Evolutionary conservation across 192 early-diverging fungal genomes (phyloP).

Genomic region (Coemansia reversa): DNA sequence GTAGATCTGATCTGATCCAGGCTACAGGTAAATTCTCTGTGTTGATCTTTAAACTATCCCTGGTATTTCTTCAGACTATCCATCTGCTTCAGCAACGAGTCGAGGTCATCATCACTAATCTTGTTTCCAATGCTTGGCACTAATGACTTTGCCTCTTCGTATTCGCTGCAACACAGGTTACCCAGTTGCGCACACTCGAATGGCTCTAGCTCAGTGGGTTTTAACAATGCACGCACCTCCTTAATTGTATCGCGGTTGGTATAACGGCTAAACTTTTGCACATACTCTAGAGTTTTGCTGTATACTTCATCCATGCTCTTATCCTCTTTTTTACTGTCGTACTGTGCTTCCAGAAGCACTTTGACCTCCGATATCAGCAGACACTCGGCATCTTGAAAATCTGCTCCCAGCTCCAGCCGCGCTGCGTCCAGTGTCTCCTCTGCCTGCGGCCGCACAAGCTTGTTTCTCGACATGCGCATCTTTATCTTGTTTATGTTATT

Average conservation of each 20-base stretch:
- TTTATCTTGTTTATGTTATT: too few species aligned
- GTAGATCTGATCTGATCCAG: too few species aligned
- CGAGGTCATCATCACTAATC: slow-evolving; percentile 71
- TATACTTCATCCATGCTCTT: slow-evolving; percentile 63
- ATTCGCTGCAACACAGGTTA: slow-evolving; percentile 87
- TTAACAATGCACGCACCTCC: slow-evolving; percentile 63
- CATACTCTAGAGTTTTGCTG: slow-evolving; percentile 84
- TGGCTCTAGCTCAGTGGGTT: slow-evolving; percentile 57
- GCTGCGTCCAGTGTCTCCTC: slow-evolving; percentile 46
- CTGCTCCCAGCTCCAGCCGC: slow-evolving; percentile 48
- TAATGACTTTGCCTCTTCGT: slow-evolving; percentile 87
- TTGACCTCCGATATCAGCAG: slow-evolving; percentile 71
- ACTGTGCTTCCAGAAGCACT: slow-evolving; percentile 68
- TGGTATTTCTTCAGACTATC: slow-evolving; percentile 80
- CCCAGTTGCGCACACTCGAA: slow-evolving; percentile 91
- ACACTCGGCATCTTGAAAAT: slow-evolving; percentile 71
- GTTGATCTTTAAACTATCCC: slow-evolving; percentile 7
- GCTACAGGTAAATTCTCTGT: too few species aligned
- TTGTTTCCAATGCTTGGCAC: slow-evolving; percentile 83
- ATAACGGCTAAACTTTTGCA: slow-evolving; percentile 78
- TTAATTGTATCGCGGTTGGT: slow-evolving; percentile 83
- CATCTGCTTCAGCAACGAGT: slow-evolving; percentile 80
- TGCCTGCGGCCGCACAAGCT: slow-evolving; percentile 17
- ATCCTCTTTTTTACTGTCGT: slow-evolving; percentile 55
- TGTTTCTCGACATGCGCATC: slow-evolving; percentile 10